A percentile compares a stretch with the other conserved stretches of the same genome.
These are phyloP conservation scores for Artomyces pyxidatus DNA, from an alignment of 768 basidiomycete genomes.

Conservation along the genomic window DNA sequence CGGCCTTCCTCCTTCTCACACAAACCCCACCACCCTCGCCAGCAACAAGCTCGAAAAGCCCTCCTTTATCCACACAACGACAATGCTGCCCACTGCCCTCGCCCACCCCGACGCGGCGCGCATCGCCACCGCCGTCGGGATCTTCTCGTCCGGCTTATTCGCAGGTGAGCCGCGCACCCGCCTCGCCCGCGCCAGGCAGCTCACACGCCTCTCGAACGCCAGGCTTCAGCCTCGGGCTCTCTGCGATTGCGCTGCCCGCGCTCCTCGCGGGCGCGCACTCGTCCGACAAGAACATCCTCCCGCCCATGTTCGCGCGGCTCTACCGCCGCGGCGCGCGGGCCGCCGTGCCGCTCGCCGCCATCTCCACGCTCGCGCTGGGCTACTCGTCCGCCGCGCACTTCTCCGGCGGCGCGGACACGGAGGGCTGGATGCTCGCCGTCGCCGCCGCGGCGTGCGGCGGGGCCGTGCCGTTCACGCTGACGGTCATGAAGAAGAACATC, in stretches of 20 bases:
- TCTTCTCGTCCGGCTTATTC: not conserved
- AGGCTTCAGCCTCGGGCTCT: not conserved
- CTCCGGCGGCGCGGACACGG: not conserved
- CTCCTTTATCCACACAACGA: not conserved
- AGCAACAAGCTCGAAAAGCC: too few relatives aligned
- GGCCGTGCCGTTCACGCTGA: not conserved
- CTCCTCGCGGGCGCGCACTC: not conserved
- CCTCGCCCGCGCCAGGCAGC: not conserved
- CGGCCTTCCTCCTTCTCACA: too few relatives aligned
- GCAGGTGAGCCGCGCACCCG: not conserved
- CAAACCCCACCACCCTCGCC: too few relatives aligned
- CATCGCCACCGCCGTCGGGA: constrained; percentile 1
- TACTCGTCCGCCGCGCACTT: not conserved
- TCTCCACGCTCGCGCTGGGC: not conserved
- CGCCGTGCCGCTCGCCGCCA: not conserved
- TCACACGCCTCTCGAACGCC: not conserved
- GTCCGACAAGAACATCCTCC: not conserved
- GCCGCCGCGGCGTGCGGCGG: not conserved
- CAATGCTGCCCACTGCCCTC: not conserved
- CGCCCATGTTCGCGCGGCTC: constrained; percentile 2
- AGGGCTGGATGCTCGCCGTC: not conserved
- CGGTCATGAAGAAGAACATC: not conserved
- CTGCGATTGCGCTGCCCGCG: not conserved
- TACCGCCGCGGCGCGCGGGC: not conserved
- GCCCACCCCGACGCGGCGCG: not conserved